Evolutionary conservation across 208 protist genomes (phyloP), one percentile per base, ranked within the genome.

Genomic region (Lotmaria passim): DNA sequence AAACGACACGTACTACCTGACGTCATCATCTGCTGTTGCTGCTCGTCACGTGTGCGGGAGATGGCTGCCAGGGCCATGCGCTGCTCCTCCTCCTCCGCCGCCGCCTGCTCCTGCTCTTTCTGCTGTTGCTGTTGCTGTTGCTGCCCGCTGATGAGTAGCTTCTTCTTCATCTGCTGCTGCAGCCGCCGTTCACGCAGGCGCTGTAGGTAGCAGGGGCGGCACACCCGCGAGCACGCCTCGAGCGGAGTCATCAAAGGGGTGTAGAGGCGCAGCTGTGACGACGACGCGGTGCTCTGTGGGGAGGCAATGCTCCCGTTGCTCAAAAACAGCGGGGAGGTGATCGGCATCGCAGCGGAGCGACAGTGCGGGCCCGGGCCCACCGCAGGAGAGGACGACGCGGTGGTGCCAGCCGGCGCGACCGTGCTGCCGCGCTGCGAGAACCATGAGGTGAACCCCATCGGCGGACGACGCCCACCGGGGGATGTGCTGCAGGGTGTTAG

Each of bases 151-250:
- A 75, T 48, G 26, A 69, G 51, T 7, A 75, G 44, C 7, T 7
- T 53, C 8, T 41, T 36, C 44, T 58, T 26, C 7, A 26, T 2
- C 24, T 52, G 46, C 36, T 69, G 63, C 60, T 76, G 61, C 26
- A 67, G 38, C n/a, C 70, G 55, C 2, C 55, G 36, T 51, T 76
- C 63, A 51, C 55, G 70, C 53, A 58, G 36, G 7, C 52, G 70
- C 28, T 64, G 26, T n/a, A 69, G 47, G 41, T 68, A 58, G 57
- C 75, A 80, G 7, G 68, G 39, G 3, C 56, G 62, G 30, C 75
- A 80, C 46, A 71, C 51, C 19, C 67, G 52, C 36, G 70, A 75
- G 39, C 68, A 70, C 5, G 68, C 5, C 57, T 80, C 66, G n/a
- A 73, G 64, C 15, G 62, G 69, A 7, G 38, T 58, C 34, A 31